phyloP scores from a whole-genome alignment of 129 eudicot species.

The Artemisia tridentata region DNA sequence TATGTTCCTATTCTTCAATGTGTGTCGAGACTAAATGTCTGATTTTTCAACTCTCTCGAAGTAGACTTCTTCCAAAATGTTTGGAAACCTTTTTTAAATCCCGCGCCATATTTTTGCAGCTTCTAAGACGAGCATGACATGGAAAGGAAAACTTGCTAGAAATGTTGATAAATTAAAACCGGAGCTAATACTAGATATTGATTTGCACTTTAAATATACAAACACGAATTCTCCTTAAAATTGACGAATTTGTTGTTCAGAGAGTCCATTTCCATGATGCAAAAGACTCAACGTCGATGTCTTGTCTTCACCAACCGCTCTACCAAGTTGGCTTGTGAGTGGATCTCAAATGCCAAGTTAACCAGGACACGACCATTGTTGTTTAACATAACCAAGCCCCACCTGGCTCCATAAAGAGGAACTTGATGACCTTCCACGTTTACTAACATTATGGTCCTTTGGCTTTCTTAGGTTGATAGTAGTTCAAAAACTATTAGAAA shows the following conservation, averaged over 20 bases:
- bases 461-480: conserved; percentile 67
- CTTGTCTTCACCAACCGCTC: conserved; percentile 57
- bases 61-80: too few species aligned
- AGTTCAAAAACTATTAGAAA: conserved; percentile 38
- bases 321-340: conserved; percentile 47
- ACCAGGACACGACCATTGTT: conserved; percentile 38
- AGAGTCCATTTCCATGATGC: conserved; percentile 42
- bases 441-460: conserved; percentile 28
- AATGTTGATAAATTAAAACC: conserved; percentile 12
- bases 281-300: conserved; percentile 44
- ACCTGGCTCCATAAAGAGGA: conserved; percentile 74
- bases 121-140: too few species aligned
- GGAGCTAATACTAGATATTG: neutral
- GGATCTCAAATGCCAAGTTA: conserved; percentile 47
- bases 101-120: too few species aligned
- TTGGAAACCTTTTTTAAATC: too few species aligned
- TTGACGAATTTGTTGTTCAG: conserved; percentile 16
- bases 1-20: too few species aligned
- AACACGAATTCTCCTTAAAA: conserved; percentile 40
- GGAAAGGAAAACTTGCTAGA: neutral
- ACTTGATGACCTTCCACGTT: conserved; percentile 45
- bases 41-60: too few species aligned
- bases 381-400: conserved; percentile 36
- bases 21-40: too few species aligned
- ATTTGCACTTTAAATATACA: conserved; percentile 19